phyloP scores from a whole-genome alignment of 2,329 filamentous ascomycete species.

The Sporothrix globosa region DNA sequence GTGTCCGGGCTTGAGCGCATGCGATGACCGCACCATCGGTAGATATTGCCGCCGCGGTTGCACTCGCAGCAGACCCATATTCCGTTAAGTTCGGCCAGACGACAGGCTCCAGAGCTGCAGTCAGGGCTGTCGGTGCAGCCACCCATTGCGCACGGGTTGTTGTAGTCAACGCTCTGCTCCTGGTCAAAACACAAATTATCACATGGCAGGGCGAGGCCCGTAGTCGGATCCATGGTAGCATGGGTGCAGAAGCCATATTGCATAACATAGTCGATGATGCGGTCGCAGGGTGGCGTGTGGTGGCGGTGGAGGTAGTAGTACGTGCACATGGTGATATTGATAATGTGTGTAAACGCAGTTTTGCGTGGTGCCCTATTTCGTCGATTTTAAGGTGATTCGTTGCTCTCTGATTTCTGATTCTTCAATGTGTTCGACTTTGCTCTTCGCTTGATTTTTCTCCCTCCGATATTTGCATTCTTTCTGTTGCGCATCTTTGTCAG shows the following conservation, averaged over 20 bases:
- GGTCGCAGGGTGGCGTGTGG: constrained; percentile 39
- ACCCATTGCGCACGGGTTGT: constrained; percentile 51
- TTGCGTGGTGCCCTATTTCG: background rate
- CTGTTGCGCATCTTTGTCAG: background rate
- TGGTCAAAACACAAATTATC: constrained; percentile 42
- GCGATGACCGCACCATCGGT: constrained; percentile 51
- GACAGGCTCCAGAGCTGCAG: constrained; percentile 54
- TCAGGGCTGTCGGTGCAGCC: constrained; percentile 51
- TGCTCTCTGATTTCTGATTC: background rate
- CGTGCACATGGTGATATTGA: constrained; percentile 51
- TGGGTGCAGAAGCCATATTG: constrained; percentile 36
- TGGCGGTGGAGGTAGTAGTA: constrained; percentile 58
- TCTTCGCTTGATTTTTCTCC: background rate
- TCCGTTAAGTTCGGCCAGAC: constrained; percentile 53
- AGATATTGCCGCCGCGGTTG: constrained; percentile 50
- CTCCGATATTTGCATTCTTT: background rate
- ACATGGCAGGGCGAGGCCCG: constrained; percentile 40
- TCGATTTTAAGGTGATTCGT: background rate
- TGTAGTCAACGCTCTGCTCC: constrained; percentile 44
- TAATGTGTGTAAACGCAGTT: background rate
- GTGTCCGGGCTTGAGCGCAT: constrained; percentile 53
- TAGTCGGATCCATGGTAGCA: constrained; percentile 32
- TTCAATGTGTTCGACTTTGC: background rate
- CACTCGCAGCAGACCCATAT: constrained; percentile 58
- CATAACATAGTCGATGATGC: constrained; percentile 34